phyloP scores from a whole-genome alignment of 2,329 filamentous ascomycete species.

The Aspergillus eucalypticola region DNA sequence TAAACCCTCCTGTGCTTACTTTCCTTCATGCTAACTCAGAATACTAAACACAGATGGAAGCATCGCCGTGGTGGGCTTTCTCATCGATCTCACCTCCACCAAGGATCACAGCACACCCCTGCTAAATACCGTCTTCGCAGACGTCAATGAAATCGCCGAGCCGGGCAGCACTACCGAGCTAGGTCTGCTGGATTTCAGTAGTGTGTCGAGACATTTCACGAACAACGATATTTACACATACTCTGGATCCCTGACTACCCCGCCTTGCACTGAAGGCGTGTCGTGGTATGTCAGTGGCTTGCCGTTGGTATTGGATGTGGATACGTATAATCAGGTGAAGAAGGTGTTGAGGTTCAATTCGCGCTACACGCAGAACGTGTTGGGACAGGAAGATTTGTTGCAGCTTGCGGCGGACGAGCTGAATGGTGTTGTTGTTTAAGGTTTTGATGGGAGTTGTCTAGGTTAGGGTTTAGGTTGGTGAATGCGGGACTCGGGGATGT shows the following conservation, averaged over 20 bases:
- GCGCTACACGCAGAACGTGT: constrained; percentile 55
- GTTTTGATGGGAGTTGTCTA: no score
- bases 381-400: constrained; percentile 50
- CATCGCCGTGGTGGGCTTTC: constrained; percentile 44
- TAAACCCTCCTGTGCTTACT: not conserved
- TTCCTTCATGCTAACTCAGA: not conserved
- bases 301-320: constrained; percentile 50
- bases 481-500: no score
- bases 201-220: constrained; percentile 42
- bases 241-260: constrained; percentile 62
- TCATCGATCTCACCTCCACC: constrained; percentile 43
- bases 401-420: constrained; percentile 8
- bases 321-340: constrained; percentile 55
- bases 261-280: constrained; percentile 61
- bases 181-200: constrained; percentile 46
- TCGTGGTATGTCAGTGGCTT: constrained; percentile 44
- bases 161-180: constrained; percentile 44
- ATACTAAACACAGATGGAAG: constrained; percentile 16
- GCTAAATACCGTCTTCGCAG: constrained; percentile 51
- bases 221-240: constrained; percentile 52
- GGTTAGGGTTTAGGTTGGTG: no score
- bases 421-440: not conserved
- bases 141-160: constrained; percentile 41
- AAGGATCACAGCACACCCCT: constrained; percentile 41
- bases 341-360: constrained; percentile 58